Evolutionary conservation across 257 asterid species (phyloP).

Genomic region (Prunella vulgaris): DNA sequence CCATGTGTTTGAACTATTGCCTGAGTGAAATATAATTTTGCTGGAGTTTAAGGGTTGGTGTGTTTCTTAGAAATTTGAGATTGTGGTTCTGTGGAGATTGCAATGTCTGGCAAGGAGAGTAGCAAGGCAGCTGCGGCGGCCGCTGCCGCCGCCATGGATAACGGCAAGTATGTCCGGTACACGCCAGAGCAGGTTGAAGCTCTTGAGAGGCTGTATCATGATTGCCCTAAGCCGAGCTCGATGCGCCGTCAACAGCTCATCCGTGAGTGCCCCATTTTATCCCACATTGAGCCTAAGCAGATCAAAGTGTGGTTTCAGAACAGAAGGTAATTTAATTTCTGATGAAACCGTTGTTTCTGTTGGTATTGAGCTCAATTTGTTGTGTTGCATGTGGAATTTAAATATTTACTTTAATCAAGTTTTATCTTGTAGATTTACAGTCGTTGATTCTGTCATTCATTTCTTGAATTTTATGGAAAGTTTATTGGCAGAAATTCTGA

Average conservation of each 20-base stretch:
- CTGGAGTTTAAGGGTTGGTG: neutral
- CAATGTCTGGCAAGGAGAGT: slow-evolving; percentile 70
- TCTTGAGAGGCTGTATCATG: slow-evolving; percentile 83
- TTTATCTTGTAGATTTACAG: no score
- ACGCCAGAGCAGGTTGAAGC: slow-evolving; percentile 95
- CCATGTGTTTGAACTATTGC: slow-evolving; percentile 19
- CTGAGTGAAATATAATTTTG: neutral
- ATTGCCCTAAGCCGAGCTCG: slow-evolving; percentile 87
- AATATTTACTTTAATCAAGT: no score
- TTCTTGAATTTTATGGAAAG: neutral
- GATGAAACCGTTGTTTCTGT: no score
- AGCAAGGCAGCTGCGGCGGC: slow-evolving; percentile 29
- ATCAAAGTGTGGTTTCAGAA: slow-evolving; percentile 97
- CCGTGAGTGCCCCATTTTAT: slow-evolving; percentile 84
- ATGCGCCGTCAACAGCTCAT: slow-evolving; percentile 86
- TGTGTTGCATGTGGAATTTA: no score
- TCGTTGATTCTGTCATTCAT: neutral
- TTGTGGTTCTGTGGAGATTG: slow-evolving; percentile 44
- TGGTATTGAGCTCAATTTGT: neutral
- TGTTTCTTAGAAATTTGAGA: neutral
- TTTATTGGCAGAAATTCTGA: neutral
- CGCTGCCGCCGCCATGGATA: slow-evolving; percentile 43
- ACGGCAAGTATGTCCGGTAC: slow-evolving; percentile 79
- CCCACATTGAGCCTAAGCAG: slow-evolving; percentile 80
- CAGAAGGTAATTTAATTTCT: slow-evolving; percentile 45